Evolutionary conservation across 2,329 filamentous ascomycete genomes (phyloP).

Genomic region (Fusarium haematococcum): DNA sequence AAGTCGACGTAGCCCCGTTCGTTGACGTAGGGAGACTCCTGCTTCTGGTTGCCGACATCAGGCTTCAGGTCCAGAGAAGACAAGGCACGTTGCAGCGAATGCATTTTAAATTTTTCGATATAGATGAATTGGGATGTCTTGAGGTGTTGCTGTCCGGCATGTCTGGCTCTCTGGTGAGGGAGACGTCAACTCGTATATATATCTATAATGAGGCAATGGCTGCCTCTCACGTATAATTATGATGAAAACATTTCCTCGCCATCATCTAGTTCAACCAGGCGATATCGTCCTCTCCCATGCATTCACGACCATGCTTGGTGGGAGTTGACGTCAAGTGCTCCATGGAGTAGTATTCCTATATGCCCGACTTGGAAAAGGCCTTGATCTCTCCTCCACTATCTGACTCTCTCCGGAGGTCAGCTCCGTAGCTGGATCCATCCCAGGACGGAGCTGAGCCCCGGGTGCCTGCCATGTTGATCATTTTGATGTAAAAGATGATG

Average conservation of each 20-base stretch:
- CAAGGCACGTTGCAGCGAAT: not conserved
- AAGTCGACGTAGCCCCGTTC: slow-evolving; percentile 64
- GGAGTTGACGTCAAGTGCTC: slow-evolving; percentile 33
- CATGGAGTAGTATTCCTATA: not conserved
- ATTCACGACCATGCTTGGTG: not conserved
- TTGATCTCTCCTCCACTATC: not conserved
- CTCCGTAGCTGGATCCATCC: slow-evolving; percentile 8
- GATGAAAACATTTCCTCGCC: slow-evolving; percentile 7
- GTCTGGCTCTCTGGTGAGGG: not conserved
- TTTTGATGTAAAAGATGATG: not conserved
- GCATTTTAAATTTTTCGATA: not conserved
- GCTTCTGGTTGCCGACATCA: not conserved
- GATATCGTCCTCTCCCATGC: slow-evolving; percentile 5
- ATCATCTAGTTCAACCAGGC: not conserved
- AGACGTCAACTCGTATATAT: slow-evolving; percentile 2
- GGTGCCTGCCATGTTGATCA: not conserved
- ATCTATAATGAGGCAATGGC: not conserved
- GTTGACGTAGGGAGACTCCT: slow-evolving; percentile 57
- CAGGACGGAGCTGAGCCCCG: not conserved
- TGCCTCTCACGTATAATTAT: not conserved
- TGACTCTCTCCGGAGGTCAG: slow-evolving; percentile 16
- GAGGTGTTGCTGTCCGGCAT: not conserved
- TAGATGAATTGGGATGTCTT: not conserved
- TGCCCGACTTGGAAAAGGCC: not conserved
- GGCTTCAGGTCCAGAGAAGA: slow-evolving; percentile 19